Base-by-base conservation (phyloP, 75 land plant species). In the Ceratopteris richardii region DNA sequence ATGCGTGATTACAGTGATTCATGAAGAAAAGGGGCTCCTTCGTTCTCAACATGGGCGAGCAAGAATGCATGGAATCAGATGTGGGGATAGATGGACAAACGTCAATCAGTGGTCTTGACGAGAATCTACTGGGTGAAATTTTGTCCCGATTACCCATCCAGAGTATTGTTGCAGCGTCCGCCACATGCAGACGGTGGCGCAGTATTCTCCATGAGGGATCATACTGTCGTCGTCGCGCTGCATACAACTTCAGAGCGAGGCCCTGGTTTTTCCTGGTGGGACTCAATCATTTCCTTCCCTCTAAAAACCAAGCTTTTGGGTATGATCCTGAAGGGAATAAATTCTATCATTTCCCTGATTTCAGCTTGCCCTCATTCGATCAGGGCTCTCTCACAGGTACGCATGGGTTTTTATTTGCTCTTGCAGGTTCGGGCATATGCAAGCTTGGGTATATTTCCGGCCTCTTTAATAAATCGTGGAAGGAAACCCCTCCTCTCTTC, bases 171-270 rank as follows among this genome's bases (percentile, higher is more conserved):
- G 37, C 56, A 22, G 68, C 78, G 33, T 17, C 64, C 42, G 53
- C 72, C 10, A 87, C 80, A 39, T 83, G 87, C 79, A 79, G 66
- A 69, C 76, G 27, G n/a, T 87, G 87, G 87, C 53, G 54, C 36
- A 54, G 72, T 12, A 36, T 78, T 21, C 42, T 71, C 37, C 23
- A 56, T 60, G 43, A 72, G 22, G 55, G 66, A 0, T 58, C 73
- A 50, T 86, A 82, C 62, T 36, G 63, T 51, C 18, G 47, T 25
- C 60, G 60, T 11, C 56, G 65, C 21, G 58, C 71, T 29, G 37
- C 44, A 39, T 16, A 29, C 41, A 47, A 46, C 48, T 20, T 46
- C 14, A 62, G 40, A 52, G 14, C 5, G 14, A 17, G 60, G 19
- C 81, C 84, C 17, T 75, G 87, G 77, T 67, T 87, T 61, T 72